Base-by-base conservation (phyloP, 2,329 filamentous ascomycete species). In the Capronia epimyces region DNA sequence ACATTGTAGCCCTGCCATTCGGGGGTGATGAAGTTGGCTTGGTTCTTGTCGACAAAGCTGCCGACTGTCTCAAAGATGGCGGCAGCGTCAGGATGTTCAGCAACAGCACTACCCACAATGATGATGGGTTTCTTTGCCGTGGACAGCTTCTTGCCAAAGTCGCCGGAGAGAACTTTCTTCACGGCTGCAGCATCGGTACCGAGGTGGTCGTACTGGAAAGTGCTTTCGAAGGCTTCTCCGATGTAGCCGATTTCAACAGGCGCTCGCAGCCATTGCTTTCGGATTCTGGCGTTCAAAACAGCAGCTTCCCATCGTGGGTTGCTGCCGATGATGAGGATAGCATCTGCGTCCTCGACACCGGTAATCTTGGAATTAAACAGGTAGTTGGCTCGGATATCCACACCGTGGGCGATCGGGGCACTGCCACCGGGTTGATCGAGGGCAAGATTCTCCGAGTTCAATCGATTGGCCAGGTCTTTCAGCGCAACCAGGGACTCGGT, bases 1-100 rank as follows among this genome's bases (percentile, higher is more conserved):
- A 98, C 83, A 69, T 96, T 98, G 79, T 91, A 98, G 54, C 91
- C 93, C 69, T 95, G 93, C 89, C 94, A 97, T 69, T 95, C 89
- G 15, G 82, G 75, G 4, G 87, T 95, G 65, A 81, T 75, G 77
- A 98, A 96, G 75, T 84, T 95, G 62, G 80, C 76, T 58, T 89
- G 83, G 71, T 96, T 85, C 81, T 95, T 96, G 66, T 96, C 90
- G 32, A 95, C 86, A 66, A 97, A 98, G 56, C 78, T 70, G 61
- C 91, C 91, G 51, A 98, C 81, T 37, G 84, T 83, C 77, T 97
- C 91, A 68, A 91, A 97, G 68, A 94, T 89, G 51, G 88, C 84
- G 75, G 94, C 95, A 50, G 90, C 86, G 66, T 97, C 93, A 22
- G 80, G 71, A 70, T 96, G 90, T 70, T 98, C 93, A 25, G 87